phyloP scores from a whole-genome alignment of 1,139 yeast genomes.

The Taphrina betulina region DNA sequence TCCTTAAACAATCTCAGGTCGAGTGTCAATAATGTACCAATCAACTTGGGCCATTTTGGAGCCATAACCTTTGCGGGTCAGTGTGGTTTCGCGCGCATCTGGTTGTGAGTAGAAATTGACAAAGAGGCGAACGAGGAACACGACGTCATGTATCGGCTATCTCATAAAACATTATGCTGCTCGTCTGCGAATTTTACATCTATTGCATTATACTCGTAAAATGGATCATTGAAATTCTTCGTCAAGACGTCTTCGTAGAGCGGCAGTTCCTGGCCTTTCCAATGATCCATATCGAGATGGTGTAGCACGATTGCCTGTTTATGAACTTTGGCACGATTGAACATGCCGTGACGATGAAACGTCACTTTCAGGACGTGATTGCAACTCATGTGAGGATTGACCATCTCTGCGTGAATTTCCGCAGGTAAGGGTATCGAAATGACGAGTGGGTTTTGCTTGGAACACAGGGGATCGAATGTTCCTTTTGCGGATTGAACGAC shows the following conservation, averaged over 20 bases:
- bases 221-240: conserved; percentile 9
- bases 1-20: too few species aligned
- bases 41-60: not conserved
- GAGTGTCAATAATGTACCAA: too few species aligned
- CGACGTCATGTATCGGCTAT: too few species aligned
- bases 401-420: conserved; percentile 16
- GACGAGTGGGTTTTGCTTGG: not conserved
- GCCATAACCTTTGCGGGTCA: too few species aligned
- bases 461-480: not conserved
- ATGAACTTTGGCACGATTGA: not conserved
- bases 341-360: conserved; percentile 7
- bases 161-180: not conserved
- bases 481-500: not conserved
- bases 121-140: too few species aligned
- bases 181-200: conserved; percentile 17
- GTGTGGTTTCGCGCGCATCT: too few species aligned
- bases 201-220: conserved; percentile 9
- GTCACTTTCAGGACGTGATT: conserved; percentile 10
- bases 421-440: conserved; percentile 7
- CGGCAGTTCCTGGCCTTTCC: conserved; percentile 9
- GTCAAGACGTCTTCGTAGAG: conserved; percentile 7
- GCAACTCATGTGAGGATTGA: conserved; percentile 4
- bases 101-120: too few species aligned
- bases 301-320: conserved; percentile 2
- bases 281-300: conserved; percentile 8